These are phyloP conservation scores for Flammula alnicola DNA, from an alignment of 1,284 basidiomycete genomes.

Conservation along the genomic window DNA sequence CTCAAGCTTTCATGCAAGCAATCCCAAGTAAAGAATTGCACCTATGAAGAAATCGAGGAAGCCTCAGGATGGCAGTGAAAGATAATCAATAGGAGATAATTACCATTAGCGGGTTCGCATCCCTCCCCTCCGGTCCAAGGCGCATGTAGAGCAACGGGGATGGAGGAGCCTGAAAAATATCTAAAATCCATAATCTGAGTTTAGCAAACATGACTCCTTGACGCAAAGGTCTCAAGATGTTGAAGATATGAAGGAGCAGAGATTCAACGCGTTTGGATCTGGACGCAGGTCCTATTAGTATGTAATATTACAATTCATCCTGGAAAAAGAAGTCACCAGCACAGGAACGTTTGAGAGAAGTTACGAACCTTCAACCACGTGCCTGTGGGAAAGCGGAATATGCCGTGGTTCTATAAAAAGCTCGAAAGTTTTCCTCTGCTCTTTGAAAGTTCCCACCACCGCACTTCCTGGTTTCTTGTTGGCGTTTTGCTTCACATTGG, in stretches of 20 bases:
- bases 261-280: neutral
- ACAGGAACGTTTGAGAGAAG: no score
- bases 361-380: no score
- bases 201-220: slow-evolving; percentile 28
- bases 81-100: neutral
- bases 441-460: slow-evolving; percentile 44
- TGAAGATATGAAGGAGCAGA: neutral
- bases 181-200: slow-evolving; percentile 31
- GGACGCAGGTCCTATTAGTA: neutral
- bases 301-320: no score
- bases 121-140: slow-evolving; percentile 49
- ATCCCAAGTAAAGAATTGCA: slow-evolving; percentile 89
- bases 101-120: slow-evolving; percentile 71
- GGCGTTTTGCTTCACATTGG: slow-evolving; percentile 63
- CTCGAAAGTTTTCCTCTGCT: slow-evolving; percentile 21
- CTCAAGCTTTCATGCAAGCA: slow-evolving; percentile 58
- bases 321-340: no score
- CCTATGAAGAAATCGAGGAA: slow-evolving; percentile 38
- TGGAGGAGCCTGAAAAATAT: slow-evolving; percentile 25
- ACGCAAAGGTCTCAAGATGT: neutral
- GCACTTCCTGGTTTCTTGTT: slow-evolving; percentile 51
- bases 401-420: slow-evolving; percentile 23
- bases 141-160: slow-evolving; percentile 61
- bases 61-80: neutral
- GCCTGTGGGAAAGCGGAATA: slow-evolving; percentile 3